Evolutionary conservation across 306 rosid genomes (phyloP).

Genomic region (Pterocarpus macrocarpus): DNA sequence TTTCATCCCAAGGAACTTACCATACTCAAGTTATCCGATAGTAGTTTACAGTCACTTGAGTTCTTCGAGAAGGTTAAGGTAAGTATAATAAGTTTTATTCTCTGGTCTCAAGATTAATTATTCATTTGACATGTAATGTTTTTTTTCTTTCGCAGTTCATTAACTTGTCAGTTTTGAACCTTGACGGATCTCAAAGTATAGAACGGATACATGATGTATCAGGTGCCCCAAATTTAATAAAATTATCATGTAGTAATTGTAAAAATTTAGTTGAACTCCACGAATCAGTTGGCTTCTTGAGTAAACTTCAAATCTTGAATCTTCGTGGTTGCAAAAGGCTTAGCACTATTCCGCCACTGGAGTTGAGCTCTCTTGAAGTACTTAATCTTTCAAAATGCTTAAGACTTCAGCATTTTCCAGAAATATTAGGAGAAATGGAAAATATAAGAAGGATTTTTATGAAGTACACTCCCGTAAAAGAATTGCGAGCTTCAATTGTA

Average conservation of each 20-base stretch:
- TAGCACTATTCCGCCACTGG: not conserved
- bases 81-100: not conserved
- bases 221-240: not conserved
- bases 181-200: not conserved
- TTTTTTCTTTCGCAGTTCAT: not conserved
- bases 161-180: not conserved
- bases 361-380: not conserved
- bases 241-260: not conserved
- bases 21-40: not conserved
- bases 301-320: not conserved
- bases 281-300: not conserved
- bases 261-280: not conserved
- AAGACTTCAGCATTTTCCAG: not conserved
- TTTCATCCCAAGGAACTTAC: not conserved
- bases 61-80: not conserved
- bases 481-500: not conserved
- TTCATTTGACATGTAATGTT: not conserved
- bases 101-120: not conserved
- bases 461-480: not conserved
- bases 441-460: not conserved
- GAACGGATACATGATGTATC: not conserved
- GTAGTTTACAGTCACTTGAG: not conserved
- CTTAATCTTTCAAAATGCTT: not conserved
- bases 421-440: conserved; percentile 10
- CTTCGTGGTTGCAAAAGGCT: not conserved